phyloP scores from a whole-genome alignment of 2,329 filamentous ascomycete species.

The Aspergillus amoenus region DNA sequence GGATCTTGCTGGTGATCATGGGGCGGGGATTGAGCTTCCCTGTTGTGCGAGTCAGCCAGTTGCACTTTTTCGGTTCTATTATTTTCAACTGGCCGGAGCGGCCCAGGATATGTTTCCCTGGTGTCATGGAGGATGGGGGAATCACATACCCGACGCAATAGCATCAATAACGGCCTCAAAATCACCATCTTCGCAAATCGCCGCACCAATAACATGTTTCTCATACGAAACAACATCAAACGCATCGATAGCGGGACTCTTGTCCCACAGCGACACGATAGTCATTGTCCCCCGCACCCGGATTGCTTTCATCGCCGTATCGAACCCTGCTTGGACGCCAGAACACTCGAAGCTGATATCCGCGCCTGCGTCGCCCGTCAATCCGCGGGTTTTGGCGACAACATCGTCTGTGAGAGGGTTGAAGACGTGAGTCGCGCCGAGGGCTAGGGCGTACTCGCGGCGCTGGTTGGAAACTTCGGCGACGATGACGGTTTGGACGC shows the following conservation, averaged over 20 bases:
- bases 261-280: slow-evolving; percentile 65
- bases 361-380: slow-evolving; percentile 50
- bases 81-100: neutral
- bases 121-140: neutral
- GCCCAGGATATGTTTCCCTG: no score
- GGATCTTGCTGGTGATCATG: slow-evolving; percentile 63
- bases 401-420: slow-evolving; percentile 51
- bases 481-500: slow-evolving; percentile 56
- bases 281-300: slow-evolving; percentile 57
- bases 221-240: slow-evolving; percentile 55
- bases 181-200: slow-evolving; percentile 54
- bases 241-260: slow-evolving; percentile 53
- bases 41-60: slow-evolving; percentile 17
- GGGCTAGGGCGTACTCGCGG: slow-evolving; percentile 52
- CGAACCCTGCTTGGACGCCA: slow-evolving; percentile 54
- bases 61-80: no score
- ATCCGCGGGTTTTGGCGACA: slow-evolving; percentile 45
- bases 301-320: slow-evolving; percentile 50
- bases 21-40: slow-evolving; percentile 52
- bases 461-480: slow-evolving; percentile 55
- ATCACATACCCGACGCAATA: slow-evolving; percentile 31
- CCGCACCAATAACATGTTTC: slow-evolving; percentile 49
- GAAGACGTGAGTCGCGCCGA: slow-evolving; percentile 57
- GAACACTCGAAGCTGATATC: slow-evolving; percentile 64
- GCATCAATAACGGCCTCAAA: slow-evolving; percentile 60